Evolutionary conservation across 306 rosid genomes (phyloP), one percentile per base, ranked within the genome.

Genomic region (Styphnolobium japonicum): DNA sequence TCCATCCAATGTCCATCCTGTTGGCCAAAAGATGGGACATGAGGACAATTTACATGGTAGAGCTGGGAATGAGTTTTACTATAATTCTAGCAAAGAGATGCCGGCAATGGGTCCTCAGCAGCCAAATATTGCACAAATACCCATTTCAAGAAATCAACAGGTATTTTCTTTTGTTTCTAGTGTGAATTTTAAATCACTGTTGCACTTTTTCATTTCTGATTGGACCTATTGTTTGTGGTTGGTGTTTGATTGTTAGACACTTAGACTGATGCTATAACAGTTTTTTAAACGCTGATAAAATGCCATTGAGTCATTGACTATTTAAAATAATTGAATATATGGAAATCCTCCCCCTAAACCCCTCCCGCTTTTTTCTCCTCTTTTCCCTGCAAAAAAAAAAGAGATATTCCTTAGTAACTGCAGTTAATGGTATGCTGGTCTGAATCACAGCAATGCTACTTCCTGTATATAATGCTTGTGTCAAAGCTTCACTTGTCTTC

Each of bases 141-240:
- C 99, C 2, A 67, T 84, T 71, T 60, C 96, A 2, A 87, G 96
- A 78, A 87, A 64, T 81, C 96, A 84, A 60, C 99, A 89, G 96
- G 99, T 96, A 84, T 45, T 60, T 10, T 67, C 53, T 48, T 33
- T 10, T n/a, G n/a, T 58, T 33, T 0, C 21, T 15, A 31, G 12
- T 25, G 4, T 48, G 45, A 58, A 62, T 18, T 49, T 78, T 67
- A 34, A 49, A 68, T 9, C 11, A n/a, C 36, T 42, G 29, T 18
- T 36, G 42, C 42, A 10, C 2, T 69, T 81, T 73, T 65, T 21
- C 51, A 51, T 62, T 6, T 55, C 42, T 29, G 33, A 65, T 69
- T 73, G 14, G 25, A 34, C 10, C 4, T 18, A 16, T 43, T 48
- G 25, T 33, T 45, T 29, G 14, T 53, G 22, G 6, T 39, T 56